Evolutionary conservation across 768 basidiomycete species (phyloP).

Genomic region (Hemileccinum rubropunctum): DNA sequence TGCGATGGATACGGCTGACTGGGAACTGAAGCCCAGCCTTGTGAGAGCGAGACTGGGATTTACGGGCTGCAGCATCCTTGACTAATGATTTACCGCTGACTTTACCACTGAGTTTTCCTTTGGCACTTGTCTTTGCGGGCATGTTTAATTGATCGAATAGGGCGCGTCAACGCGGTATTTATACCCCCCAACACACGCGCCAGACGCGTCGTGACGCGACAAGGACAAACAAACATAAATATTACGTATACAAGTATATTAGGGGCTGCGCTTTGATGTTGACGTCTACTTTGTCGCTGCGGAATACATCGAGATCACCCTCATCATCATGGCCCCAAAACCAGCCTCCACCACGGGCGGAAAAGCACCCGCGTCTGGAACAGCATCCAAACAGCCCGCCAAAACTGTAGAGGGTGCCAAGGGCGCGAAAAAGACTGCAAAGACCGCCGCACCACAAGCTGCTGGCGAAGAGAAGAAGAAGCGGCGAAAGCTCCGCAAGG

Average conservation of each 20-base stretch:
- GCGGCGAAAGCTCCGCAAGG: conserved; percentile 81
- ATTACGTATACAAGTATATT: conserved; percentile 33
- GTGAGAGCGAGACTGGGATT: conserved; percentile 60
- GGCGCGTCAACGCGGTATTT: conserved; percentile 13
- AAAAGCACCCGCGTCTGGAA: conserved; percentile 61
- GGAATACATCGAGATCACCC: neutral
- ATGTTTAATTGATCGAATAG: conserved; percentile 8
- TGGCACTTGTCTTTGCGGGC: conserved; percentile 30
- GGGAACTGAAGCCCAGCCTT: conserved; percentile 84
- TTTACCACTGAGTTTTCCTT: conserved; percentile 50
- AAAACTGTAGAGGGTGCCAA: conserved; percentile 54
- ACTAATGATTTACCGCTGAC: conserved; percentile 42
- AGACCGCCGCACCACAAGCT: conserved; percentile 48
- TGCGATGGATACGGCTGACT: conserved; percentile 88
- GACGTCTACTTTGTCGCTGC: conserved; percentile 17
- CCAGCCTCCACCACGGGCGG: conserved; percentile 67
- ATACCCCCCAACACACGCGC: conserved; percentile 15
- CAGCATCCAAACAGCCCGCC: conserved; percentile 63
- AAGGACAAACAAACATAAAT: conserved; percentile 29
- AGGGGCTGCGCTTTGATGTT: conserved; percentile 25
- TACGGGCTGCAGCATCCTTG: no score
- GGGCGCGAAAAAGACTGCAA: conserved; percentile 77
- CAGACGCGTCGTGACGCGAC: conserved; percentile 41
- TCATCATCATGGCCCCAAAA: conserved; percentile 48
- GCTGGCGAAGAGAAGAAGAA: conserved; percentile 83